Evolutionary conservation across 108 stramenopile species (phyloP), one percentile per base, ranked within the genome.

Genomic region (Chaetoceros tenuissimus): DNA sequence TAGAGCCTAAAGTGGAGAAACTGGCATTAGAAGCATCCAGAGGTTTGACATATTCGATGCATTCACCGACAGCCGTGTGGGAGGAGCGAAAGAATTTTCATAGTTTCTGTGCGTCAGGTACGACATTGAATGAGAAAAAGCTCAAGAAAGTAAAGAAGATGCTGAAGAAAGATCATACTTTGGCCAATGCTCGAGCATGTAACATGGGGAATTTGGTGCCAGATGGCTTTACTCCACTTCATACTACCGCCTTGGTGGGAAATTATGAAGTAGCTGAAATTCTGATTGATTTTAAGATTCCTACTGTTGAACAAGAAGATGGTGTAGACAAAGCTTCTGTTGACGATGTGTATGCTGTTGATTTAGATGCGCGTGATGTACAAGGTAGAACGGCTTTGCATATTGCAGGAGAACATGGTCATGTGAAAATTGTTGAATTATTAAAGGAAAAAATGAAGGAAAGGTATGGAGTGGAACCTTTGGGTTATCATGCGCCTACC

Each of bases 381-480:
- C 68, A 65, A 24, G 94, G 94, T 1, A 67, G 69, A 21, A 90
- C 94, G 46, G 76, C 90, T n/a, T 63, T 92, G n/a, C 90, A 90
- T 59, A 68, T 88, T 64, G 85, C 85, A 7, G 81, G 86, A 1
- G 70, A 77, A 30, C 22, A 48, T 24, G 87, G 94, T 24, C 57
- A 77, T 58, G 31, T 69, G 19, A 87, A 83, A 0, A 59, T 87
- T 24, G 55, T 83, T n/a, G 17, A 60, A 0, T 43, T 80, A 18
- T 64, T 94, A 22, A 52, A 27, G 48, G 24, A 53, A 26, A 59
- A 59, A 59, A 21, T 59, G 20, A 25, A 51, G 24, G 50, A 26
- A 27, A 26, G 5, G 26, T 58, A 16, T 22, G 45, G 53, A 13
- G 29, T 29, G 53, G 48, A 34, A 20, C 59, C 59, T 3, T 2